Evolutionary conservation across 371 early-diverging fungal species (phyloP).

Genomic region (Amoeboradix gromovi): DNA sequence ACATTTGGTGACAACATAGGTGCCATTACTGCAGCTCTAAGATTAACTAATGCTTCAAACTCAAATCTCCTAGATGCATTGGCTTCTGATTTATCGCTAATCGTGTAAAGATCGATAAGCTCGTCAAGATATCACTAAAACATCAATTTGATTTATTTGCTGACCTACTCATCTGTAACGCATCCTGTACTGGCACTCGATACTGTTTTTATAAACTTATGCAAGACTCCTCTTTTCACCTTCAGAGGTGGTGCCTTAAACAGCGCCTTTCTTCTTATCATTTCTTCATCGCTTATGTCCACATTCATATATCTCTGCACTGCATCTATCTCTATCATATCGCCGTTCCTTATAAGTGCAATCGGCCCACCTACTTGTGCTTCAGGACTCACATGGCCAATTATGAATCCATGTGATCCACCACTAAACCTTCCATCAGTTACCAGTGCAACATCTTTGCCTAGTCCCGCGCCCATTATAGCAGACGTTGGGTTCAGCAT

Average conservation of each 20-base stretch:
- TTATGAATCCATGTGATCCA: slow-evolving; percentile 83
- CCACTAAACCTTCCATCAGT: slow-evolving; percentile 94
- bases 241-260: slow-evolving; percentile 55
- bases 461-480: slow-evolving; percentile 91
- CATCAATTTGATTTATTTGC: no score
- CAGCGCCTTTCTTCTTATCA: slow-evolving; percentile 25
- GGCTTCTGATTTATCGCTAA: no score
- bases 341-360: slow-evolving; percentile 57
- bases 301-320: slow-evolving; percentile 32
- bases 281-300: slow-evolving; percentile 39
- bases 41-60: no score
- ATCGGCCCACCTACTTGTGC: slow-evolving; percentile 87
- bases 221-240: slow-evolving; percentile 55
- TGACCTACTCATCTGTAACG: slow-evolving; percentile 5
- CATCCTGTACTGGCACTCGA: slow-evolving; percentile 51
- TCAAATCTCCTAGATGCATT: no score
- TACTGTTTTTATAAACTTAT: slow-evolving; percentile 60
- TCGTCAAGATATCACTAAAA: no score
- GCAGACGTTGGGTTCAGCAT: slow-evolving; percentile 82
- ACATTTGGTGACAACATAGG: no score
- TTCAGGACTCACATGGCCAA: slow-evolving; percentile 90
- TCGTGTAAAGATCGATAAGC: no score
- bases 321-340: slow-evolving; percentile 58
- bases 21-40: no score
- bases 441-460: slow-evolving; percentile 71